Conservation (phyloP, 2,329 filamentous ascomycete genomes). For the Fusarium torreyae region DNA sequence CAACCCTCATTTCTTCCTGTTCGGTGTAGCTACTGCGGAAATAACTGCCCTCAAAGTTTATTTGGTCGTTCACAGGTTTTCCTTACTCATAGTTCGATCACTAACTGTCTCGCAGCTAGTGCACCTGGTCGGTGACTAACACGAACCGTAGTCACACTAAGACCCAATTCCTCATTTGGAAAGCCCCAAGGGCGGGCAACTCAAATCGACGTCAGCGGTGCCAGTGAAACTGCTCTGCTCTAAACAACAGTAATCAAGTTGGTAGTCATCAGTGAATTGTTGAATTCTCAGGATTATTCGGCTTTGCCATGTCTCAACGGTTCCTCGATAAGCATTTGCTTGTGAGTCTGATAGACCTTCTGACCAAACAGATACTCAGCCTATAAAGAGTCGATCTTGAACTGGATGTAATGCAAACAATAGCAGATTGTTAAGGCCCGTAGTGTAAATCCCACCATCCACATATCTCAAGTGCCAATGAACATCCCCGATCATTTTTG, state of each 20-base stretch:
- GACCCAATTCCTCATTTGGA: slow-evolving; percentile 1
- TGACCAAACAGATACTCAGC: too few species aligned
- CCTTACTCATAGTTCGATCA: slow-evolving; percentile 25
- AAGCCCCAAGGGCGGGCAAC: background rate
- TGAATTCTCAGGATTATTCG: rapidly evolving
- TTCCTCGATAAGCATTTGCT: too few species aligned
- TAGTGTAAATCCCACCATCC: background rate
- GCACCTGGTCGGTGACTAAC: slow-evolving; percentile 23
- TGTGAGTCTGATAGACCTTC: too few species aligned
- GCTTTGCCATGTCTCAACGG: background rate
- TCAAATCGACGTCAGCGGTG: background rate
- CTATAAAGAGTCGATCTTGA: too few species aligned
- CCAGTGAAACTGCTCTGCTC: rapidly evolving
- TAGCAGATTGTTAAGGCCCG: too few species aligned
- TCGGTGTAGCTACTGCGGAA: rapidly evolving
- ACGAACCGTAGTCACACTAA: slow-evolving; percentile 22
- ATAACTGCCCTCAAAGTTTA: background rate
- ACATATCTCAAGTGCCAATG: background rate
- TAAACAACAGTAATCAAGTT: background rate
- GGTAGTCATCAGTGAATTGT: background rate
- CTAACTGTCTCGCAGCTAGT: background rate
- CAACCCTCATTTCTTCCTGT: background rate
- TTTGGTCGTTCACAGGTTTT: rapidly evolving
- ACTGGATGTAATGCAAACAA: too few species aligned
- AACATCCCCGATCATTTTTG: background rate